Percentiles rank a stretch among this genome's conserved stretches.
phyloP scores from a whole-genome alignment of 331 rosid genomes.

The Rhamnella rubrinervis region DNA sequence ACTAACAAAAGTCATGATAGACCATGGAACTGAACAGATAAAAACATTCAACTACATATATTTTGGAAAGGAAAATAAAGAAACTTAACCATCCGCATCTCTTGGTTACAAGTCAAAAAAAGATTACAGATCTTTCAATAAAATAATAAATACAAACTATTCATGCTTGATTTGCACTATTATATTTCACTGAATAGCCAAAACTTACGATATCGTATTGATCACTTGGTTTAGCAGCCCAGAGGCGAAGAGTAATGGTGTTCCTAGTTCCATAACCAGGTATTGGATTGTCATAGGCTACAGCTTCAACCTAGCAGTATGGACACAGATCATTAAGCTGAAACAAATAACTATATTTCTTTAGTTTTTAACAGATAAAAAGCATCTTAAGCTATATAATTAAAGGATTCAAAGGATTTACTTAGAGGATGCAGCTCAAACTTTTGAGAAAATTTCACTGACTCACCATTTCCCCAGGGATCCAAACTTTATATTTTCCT shows the following conservation, averaged over 20 bases:
- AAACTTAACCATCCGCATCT: no score
- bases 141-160: no score
- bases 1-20: slow-evolving; percentile 10
- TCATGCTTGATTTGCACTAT: not conserved
- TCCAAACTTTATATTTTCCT: slow-evolving; percentile 45
- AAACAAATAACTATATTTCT: slow-evolving; percentile 18
- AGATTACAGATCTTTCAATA: no score
- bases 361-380: slow-evolving; percentile 23
- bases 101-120: no score
- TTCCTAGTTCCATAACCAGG: slow-evolving; percentile 83
- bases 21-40: slow-evolving; percentile 17
- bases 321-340: slow-evolving; percentile 27
- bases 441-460: slow-evolving; percentile 20
- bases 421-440: slow-evolving; percentile 13
- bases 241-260: slow-evolving; percentile 68
- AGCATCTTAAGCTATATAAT: slow-evolving; percentile 15
- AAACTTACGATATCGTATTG: slow-evolving; percentile 58
- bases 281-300: slow-evolving; percentile 80
- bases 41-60: not conserved
- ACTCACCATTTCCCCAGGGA: slow-evolving; percentile 71
- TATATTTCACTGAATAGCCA: not conserved
- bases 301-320: slow-evolving; percentile 66
- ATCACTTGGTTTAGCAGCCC: slow-evolving; percentile 79
- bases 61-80: not conserved
- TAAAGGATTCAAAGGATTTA: slow-evolving; percentile 14